A percentile compares a stretch with the other conserved stretches of the same genome.
Evolutionary conservation across 202 grass and related monocot species (phyloP).

Genomic region (Panicum virgatum): DNA sequence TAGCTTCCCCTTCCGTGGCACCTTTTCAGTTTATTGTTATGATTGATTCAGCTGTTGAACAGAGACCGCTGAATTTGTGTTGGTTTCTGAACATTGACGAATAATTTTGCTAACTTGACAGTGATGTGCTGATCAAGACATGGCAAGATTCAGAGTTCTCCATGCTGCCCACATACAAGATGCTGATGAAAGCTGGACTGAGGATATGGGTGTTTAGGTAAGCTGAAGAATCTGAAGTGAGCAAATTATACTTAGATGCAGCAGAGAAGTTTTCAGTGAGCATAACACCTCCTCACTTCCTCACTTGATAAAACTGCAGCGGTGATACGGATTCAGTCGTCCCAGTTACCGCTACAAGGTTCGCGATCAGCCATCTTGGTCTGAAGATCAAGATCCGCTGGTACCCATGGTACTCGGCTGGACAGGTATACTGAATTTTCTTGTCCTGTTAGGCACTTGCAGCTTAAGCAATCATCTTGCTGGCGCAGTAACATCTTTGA

Average conservation of each 20-base stretch:
- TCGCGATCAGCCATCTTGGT: conserved; percentile 69
- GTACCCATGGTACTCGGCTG: conserved; percentile 92
- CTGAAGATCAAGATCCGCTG: conserved; percentile 77
- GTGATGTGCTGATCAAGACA: conserved; percentile 85
- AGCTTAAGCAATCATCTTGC: conserved; percentile 12
- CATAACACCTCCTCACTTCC: background rate
- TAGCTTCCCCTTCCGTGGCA: background rate
- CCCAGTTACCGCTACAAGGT: conserved; percentile 85
- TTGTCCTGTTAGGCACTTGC: background rate
- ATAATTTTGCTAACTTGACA: conserved; percentile 17
- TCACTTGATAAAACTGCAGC: conserved; percentile 33
- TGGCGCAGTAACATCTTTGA: background rate
- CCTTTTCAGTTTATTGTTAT: background rate
- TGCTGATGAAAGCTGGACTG: conserved; percentile 69
- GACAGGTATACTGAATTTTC: conserved; percentile 59
- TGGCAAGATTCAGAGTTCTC: conserved; percentile 83
- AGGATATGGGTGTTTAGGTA: conserved; percentile 97
- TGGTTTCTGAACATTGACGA: background rate
- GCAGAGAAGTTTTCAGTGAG: background rate
- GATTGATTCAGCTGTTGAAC: background rate
- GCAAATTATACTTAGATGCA: background rate
- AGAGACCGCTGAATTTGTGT: background rate
- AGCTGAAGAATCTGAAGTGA: background rate
- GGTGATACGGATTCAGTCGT: conserved; percentile 96
- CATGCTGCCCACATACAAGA: conserved; percentile 85